Conservation (phyloP, 352 stramenopile species). For the Phytophthora pinifolia region DNA sequence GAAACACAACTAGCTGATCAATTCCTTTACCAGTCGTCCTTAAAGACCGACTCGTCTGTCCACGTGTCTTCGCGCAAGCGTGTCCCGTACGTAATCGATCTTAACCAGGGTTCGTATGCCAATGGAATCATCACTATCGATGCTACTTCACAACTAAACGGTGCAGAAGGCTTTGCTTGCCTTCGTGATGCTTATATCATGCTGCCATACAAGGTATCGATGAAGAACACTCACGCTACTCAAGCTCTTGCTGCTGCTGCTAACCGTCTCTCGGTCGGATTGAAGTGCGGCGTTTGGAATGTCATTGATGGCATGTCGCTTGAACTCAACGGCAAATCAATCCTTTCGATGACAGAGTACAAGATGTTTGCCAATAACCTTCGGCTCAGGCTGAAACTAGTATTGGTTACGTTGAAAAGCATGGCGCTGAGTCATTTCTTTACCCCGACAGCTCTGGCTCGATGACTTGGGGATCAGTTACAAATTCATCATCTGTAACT, state of each 20-base stretch:
- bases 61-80: too few species aligned
- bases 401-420: background rate
- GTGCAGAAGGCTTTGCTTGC: background rate
- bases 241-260: background rate
- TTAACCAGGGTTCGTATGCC: slow-evolving; percentile 1
- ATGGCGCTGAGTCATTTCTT: background rate
- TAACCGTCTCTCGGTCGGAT: background rate
- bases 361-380: background rate
- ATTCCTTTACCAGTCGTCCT: too few species aligned
- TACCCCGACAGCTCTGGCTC: background rate
- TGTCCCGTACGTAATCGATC: background rate
- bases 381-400: background rate
- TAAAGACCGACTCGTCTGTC: too few species aligned
- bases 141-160: slow-evolving; percentile 5
- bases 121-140: slow-evolving; percentile 7
- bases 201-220: slow-evolving; percentile 4
- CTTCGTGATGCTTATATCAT: slow-evolving; percentile 8
- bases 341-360: background rate
- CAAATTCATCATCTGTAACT: too few species aligned
- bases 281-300: background rate
- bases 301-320: slow-evolving; percentile 4
- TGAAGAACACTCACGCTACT: background rate
- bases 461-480: background rate
- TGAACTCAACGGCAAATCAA: slow-evolving; percentile 1
- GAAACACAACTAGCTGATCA: too few species aligned